phyloP scores from a whole-genome alignment of 1,139 yeast genomes.

The Geotrichum cucujoidarum region DNA sequence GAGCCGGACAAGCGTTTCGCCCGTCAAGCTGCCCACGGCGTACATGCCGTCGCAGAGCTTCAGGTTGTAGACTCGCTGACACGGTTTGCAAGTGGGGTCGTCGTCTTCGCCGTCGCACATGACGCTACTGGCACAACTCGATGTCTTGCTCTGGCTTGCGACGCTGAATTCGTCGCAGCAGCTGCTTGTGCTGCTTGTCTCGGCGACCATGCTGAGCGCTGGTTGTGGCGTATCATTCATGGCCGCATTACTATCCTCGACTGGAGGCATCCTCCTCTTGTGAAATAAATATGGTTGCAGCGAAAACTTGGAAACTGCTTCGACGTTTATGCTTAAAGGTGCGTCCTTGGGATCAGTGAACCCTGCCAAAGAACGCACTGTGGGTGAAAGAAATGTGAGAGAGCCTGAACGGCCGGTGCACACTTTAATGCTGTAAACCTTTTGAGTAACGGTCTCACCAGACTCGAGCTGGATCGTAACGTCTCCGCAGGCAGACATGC shows the following conservation, averaged over 20 bases:
- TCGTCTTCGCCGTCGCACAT: not conserved
- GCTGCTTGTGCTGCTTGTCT: slow-evolving; percentile 5
- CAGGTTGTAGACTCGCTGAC: too few species aligned
- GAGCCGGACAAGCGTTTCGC: slow-evolving; percentile 35
- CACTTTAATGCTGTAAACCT: slow-evolving; percentile 24
- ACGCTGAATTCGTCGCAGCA: not conserved
- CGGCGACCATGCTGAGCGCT: not conserved
- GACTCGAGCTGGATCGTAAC: slow-evolving; percentile 23
- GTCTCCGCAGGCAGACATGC: slow-evolving; percentile 25
- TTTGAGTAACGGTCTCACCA: slow-evolving; percentile 20
- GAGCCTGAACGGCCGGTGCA: slow-evolving; percentile 34
- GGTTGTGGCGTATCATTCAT: not conserved
- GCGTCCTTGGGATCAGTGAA: slow-evolving; percentile 1
- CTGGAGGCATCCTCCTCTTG: too few species aligned
- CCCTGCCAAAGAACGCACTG: slow-evolving; percentile 15
- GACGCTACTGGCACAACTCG: slow-evolving; percentile 7
- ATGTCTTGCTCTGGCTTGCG: not conserved
- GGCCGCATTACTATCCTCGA: not conserved
- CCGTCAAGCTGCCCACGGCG: slow-evolving; percentile 34
- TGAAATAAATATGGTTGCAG: slow-evolving; percentile 10
- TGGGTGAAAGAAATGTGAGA: slow-evolving; percentile 24
- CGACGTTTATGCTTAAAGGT: slow-evolving; percentile 1
- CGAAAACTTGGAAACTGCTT: slow-evolving; percentile 10
- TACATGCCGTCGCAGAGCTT: slow-evolving; percentile 23
- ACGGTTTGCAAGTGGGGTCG: not conserved